These are phyloP conservation scores for Hypoxylon sp. DNA, from an alignment of 2,329 filamentous ascomycete species.

Conservation along the genomic window DNA sequence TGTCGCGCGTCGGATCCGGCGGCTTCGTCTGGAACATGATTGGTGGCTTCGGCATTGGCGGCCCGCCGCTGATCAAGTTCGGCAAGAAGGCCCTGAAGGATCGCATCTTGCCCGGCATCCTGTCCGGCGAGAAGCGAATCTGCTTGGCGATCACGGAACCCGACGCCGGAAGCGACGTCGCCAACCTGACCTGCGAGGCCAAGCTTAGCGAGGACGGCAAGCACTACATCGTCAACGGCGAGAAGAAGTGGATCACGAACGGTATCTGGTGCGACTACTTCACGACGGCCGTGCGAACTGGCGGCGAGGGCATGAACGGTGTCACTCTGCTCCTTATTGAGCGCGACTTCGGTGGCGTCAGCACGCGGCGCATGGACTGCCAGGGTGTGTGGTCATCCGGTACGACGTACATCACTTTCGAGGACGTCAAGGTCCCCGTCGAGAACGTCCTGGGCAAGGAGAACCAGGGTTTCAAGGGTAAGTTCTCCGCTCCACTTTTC, in stretches of 20 bases:
- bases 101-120: slow-evolving; percentile 86
- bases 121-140: slow-evolving; percentile 95
- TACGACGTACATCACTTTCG: slow-evolving; percentile 97
- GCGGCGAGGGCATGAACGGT: slow-evolving; percentile 90
- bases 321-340: slow-evolving; percentile 93
- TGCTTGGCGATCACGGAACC: slow-evolving; percentile 98
- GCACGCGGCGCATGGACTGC: slow-evolving; percentile 96
- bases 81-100: slow-evolving; percentile 87
- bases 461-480: slow-evolving; percentile 94
- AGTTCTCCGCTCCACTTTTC: slow-evolving; percentile 25
- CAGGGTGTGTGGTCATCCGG: slow-evolving; percentile 96
- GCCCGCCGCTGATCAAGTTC: slow-evolving; percentile 91
- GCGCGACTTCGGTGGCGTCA: slow-evolving; percentile 84
- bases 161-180: slow-evolving; percentile 94
- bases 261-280: slow-evolving; percentile 98
- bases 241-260: slow-evolving; percentile 99
- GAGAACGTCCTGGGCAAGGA: slow-evolving; percentile 98
- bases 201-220: slow-evolving; percentile 96
- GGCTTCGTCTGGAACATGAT: slow-evolving; percentile 98
- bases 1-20: slow-evolving; percentile 88
- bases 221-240: slow-evolving; percentile 98
- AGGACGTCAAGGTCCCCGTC: slow-evolving; percentile 99
- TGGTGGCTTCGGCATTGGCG: slow-evolving; percentile 95
- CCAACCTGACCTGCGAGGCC: slow-evolving; percentile 94
- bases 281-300: slow-evolving; percentile 94